Conservation (phyloP, 1,284 basidiomycete species). For the Phellinidium pouzarii region DNA sequence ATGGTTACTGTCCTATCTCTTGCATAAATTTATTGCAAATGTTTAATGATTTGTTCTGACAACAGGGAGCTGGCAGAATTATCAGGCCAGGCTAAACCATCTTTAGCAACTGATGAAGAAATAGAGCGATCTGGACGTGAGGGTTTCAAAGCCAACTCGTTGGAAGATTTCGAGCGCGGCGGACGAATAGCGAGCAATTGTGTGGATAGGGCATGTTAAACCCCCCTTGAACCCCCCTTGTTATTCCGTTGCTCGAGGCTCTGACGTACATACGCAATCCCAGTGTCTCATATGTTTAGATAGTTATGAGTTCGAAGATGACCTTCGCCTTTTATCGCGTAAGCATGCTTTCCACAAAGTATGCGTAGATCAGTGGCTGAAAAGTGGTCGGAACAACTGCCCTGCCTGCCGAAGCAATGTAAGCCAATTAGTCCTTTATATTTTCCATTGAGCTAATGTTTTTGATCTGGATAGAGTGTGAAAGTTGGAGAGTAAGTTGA, state of each 20-base stretch:
- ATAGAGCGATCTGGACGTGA: slow-evolving; percentile 75
- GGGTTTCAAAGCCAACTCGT: slow-evolving; percentile 51
- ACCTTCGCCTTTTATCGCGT: slow-evolving; percentile 73
- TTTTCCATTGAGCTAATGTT: neutral
- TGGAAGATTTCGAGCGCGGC: slow-evolving; percentile 48
- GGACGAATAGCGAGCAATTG: slow-evolving; percentile 71
- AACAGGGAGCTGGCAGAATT: slow-evolving; percentile 69
- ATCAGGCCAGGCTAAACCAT: slow-evolving; percentile 71
- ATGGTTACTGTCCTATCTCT: slow-evolving; percentile 36
- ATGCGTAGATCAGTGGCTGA: slow-evolving; percentile 86
- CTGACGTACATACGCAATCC: slow-evolving; percentile 16
- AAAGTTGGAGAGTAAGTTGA: neutral
- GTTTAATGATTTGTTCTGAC: slow-evolving; percentile 5
- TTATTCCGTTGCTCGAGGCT: slow-evolving; percentile 2
- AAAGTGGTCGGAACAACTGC: slow-evolving; percentile 81
- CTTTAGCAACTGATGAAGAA: slow-evolving; percentile 73
- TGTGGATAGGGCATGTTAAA: slow-evolving; percentile 56
- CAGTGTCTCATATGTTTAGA: slow-evolving; percentile 80
- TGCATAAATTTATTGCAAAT: slow-evolving; percentile 9
- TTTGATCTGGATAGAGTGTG: slow-evolving; percentile 6
- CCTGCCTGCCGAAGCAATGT: slow-evolving; percentile 80
- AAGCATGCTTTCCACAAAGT: slow-evolving; percentile 79
- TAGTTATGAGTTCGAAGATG: slow-evolving; percentile 70
- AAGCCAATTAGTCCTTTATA: slow-evolving; percentile 20
- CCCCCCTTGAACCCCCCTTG: slow-evolving; percentile 25